Conservation (phyloP, 345 rosid genomes). For the Lepidium aucheri region DNA sequence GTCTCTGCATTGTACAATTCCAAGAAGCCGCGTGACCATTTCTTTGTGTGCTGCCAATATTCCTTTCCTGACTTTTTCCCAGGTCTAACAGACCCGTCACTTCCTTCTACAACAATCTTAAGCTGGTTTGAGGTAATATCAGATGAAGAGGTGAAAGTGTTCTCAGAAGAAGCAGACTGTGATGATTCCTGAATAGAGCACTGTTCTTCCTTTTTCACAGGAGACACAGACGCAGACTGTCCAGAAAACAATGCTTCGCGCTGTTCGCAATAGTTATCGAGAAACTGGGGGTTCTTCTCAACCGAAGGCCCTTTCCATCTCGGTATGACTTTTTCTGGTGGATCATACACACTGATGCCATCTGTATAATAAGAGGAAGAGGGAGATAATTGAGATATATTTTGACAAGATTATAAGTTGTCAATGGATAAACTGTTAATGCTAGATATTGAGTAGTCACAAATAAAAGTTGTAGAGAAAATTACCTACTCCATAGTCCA, state of each 20-base stretch:
- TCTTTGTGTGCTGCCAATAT: slow-evolving; percentile 88
- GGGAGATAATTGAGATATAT: not conserved
- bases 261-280: slow-evolving; percentile 40
- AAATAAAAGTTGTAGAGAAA: not conserved
- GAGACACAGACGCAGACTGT: slow-evolving; percentile 31
- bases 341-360: slow-evolving; percentile 77
- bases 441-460: not conserved
- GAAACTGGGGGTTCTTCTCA: slow-evolving; percentile 55
- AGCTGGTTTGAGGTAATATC: slow-evolving; percentile 28
- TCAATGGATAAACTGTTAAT: not conserved
- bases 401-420: slow-evolving; percentile 1
- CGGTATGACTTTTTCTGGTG: slow-evolving; percentile 71
- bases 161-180: slow-evolving; percentile 23
- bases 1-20: slow-evolving; percentile 75
- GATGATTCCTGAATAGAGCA: slow-evolving; percentile 31
- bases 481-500: slow-evolving; percentile 88
- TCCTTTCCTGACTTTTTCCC: slow-evolving; percentile 84
- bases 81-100: slow-evolving; percentile 75
- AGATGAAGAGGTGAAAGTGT: slow-evolving; percentile 31
- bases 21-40: slow-evolving; percentile 79
- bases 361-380: slow-evolving; percentile 34
- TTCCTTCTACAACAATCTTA: slow-evolving; percentile 67
- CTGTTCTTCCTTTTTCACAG: slow-evolving; percentile 32
- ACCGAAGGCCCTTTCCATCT: slow-evolving; percentile 74
- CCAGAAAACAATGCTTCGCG: slow-evolving; percentile 38